Percentiles rank a stretch among this genome's conserved stretches.
Conservation (phyloP, 2,329 filamentous ascomycete genomes). For the Aspergillus fumigatiaffinis region DNA sequence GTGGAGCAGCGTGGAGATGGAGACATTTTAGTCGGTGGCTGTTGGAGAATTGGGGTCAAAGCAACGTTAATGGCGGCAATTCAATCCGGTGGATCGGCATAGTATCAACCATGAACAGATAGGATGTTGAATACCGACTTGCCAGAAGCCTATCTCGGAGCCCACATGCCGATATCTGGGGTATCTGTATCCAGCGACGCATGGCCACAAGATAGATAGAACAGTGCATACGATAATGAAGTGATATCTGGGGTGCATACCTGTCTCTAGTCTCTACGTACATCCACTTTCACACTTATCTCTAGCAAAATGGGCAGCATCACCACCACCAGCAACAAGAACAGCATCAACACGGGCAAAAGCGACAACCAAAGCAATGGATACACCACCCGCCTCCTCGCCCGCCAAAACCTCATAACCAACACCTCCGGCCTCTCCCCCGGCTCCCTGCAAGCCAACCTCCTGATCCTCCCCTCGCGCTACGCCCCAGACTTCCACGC, state of each 20-base stretch:
- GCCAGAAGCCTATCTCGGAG: background rate
- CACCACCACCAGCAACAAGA: background rate
- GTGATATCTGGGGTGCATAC: too few species aligned
- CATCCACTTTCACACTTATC: too few species aligned
- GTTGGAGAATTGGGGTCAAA: background rate
- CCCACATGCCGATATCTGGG: background rate
- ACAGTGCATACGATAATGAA: too few species aligned
- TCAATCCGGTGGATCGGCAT: constrained; percentile 1
- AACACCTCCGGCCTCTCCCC: constrained; percentile 55
- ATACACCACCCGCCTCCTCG: constrained; percentile 42
- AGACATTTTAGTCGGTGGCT: background rate
- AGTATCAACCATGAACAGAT: too few species aligned
- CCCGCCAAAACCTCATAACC: constrained; percentile 39
- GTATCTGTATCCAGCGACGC: background rate
- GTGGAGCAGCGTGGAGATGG: background rate
- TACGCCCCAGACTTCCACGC: constrained; percentile 57
- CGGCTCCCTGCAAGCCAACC: constrained; percentile 58
- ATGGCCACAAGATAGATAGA: too few species aligned
- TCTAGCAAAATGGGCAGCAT: background rate
- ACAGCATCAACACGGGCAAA: constrained; percentile 3
- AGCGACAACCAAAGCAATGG: too few species aligned
- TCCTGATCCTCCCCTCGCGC: constrained; percentile 55
- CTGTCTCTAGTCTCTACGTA: too few species aligned
- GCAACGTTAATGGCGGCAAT: background rate
- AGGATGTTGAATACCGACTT: too few species aligned